Percentiles rank a stretch among this genome's conserved stretches.
phyloP scores from a whole-genome alignment of 2,329 filamentous ascomycete species.

The Ceratocystis huliohia region DNA sequence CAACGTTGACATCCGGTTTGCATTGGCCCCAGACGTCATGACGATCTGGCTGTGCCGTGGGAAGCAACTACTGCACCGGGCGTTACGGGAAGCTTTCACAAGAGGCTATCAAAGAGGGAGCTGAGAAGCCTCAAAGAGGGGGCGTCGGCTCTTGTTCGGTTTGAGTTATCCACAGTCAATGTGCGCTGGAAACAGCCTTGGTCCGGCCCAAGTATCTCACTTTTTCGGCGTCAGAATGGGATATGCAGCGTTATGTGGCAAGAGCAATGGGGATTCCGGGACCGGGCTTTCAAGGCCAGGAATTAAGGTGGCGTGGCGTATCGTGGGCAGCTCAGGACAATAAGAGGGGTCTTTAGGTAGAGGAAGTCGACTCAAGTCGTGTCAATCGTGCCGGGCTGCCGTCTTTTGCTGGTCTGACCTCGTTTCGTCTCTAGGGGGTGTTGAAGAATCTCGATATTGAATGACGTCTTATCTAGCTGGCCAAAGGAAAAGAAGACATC shows the following conservation, averaged over 20 bases:
- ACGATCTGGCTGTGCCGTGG: conserved; percentile 4
- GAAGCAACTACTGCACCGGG: not conserved
- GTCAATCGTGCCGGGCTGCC: not conserved
- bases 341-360: not conserved
- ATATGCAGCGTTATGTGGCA: not conserved
- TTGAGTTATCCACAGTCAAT: not conserved
- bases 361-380: not conserved
- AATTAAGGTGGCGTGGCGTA: not conserved
- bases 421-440: not conserved
- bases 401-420: not conserved
- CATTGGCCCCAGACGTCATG: conserved; percentile 37
- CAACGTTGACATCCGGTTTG: conserved; percentile 47
- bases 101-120: not conserved
- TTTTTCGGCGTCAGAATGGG: not conserved
- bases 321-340: not conserved
- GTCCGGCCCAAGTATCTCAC: not conserved
- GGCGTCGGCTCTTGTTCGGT: not conserved
- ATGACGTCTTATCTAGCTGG: conserved; percentile 4
- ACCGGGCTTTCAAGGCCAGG: not conserved
- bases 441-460: not conserved
- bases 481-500: not conserved
- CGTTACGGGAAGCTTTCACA: not conserved
- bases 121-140: not conserved
- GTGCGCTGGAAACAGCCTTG: not conserved
- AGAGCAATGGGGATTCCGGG: not conserved